Evolutionary conservation across 805 yeast species (phyloP).

Genomic region (Metschnikowia noctiluminum): DNA sequence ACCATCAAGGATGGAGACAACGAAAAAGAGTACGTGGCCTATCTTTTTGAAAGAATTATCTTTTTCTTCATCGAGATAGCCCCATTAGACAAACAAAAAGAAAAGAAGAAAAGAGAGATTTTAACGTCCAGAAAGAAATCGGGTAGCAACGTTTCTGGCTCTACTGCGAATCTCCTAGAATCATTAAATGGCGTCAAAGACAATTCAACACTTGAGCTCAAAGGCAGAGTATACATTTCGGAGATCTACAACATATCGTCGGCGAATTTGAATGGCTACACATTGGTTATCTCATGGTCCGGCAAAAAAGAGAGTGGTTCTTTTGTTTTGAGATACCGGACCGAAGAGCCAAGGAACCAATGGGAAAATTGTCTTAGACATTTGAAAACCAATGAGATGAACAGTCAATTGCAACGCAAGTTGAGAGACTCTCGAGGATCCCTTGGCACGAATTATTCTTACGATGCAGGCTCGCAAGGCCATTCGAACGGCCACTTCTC

Average conservation of each 20-base stretch:
- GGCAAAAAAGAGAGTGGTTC: constrained; percentile 85
- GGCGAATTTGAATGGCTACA: constrained; percentile 46
- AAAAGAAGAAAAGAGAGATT: constrained; percentile 35
- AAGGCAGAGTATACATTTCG: constrained; percentile 79
- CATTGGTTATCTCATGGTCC: constrained; percentile 71
- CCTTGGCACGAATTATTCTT: constrained; percentile 24
- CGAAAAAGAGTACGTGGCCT: constrained; percentile 87
- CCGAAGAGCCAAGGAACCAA: constrained; percentile 77
- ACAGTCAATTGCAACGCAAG: constrained; percentile 34
- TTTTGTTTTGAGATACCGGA: constrained; percentile 74
- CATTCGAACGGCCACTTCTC: constrained; percentile 3
- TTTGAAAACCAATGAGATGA: constrained; percentile 43
- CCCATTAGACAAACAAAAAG: constrained; percentile 26
- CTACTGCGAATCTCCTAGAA: constrained; percentile 37
- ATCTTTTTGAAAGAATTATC: constrained; percentile 69
- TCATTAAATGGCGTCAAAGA: constrained; percentile 28
- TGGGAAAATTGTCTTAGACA: constrained; percentile 71
- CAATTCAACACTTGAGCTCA: constrained; percentile 47
- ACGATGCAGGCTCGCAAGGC: constrained; percentile 17
- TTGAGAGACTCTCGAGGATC: constrained; percentile 34
- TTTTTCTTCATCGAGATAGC: constrained; percentile 42
- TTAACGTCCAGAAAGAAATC: constrained; percentile 51
- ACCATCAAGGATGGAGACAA: constrained; percentile 64
- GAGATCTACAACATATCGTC: constrained; percentile 47
- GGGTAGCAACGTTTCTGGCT: constrained; percentile 37